A percentile compares a stretch with the other conserved stretches of the same genome.
These are phyloP conservation scores for Talaromyces sp. DNA, from an alignment of 2,329 filamentous ascomycete species.

Conservation along the genomic window DNA sequence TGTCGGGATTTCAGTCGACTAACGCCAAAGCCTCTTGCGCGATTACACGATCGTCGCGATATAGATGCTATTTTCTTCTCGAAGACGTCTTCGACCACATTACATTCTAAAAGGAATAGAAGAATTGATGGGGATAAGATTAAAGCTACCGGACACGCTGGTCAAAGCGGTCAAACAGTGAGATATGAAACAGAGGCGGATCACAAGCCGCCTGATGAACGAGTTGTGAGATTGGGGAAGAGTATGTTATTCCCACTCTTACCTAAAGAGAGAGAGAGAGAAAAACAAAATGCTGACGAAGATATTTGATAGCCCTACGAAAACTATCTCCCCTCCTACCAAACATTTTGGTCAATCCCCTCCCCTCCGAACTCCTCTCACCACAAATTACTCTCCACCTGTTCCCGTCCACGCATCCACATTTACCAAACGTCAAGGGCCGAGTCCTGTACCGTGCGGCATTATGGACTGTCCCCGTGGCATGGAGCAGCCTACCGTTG, in stretches of 20 bases:
- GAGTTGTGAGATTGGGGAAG: slow-evolving; percentile 57
- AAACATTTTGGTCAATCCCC: slow-evolving; percentile 55
- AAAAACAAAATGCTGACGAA: slow-evolving; percentile 10
- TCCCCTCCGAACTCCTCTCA: slow-evolving; percentile 58
- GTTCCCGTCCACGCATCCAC: slow-evolving; percentile 57
- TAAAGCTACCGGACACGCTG: background rate
- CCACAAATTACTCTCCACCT: slow-evolving; percentile 59
- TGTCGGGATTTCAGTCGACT: slow-evolving; percentile 4
- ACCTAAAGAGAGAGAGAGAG: background rate
- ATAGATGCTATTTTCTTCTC: slow-evolving; percentile 7
- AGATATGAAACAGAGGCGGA: slow-evolving; percentile 18
- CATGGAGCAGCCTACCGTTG: slow-evolving; percentile 88
- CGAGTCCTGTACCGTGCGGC: slow-evolving; percentile 87
- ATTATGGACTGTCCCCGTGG: slow-evolving; percentile 90
- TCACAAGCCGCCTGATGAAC: slow-evolving; percentile 52
- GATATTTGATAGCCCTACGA: slow-evolving; percentile 46
- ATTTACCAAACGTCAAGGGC: slow-evolving; percentile 84
- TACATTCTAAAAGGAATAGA: slow-evolving; percentile 10
- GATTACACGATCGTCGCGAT: slow-evolving; percentile 2
- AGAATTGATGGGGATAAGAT: background rate
- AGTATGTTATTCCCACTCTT: slow-evolving; percentile 40
- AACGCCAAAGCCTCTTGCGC: slow-evolving; percentile 9
- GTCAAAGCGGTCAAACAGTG: background rate
- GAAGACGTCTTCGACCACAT: slow-evolving; percentile 16
- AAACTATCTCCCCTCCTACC: slow-evolving; percentile 59